Percentiles rank a stretch among this genome's conserved stretches.
phyloP scores from a whole-genome alignment of 2,329 filamentous ascomycete genomes.

The Stagonosporopsis rhizophila region DNA sequence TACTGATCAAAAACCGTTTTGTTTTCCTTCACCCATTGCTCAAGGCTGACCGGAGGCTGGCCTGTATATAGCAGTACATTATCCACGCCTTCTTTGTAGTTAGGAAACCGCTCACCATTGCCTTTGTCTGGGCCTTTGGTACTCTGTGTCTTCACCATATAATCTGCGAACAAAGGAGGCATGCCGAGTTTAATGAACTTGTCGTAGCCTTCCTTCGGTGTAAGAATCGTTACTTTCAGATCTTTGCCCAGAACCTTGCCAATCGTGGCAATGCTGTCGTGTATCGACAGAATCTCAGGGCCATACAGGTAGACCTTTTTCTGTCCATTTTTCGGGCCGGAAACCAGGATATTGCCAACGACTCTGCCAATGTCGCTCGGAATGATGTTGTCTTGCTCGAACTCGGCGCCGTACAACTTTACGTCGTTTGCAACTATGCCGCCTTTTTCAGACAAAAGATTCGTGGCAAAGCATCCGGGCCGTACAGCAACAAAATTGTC shows the following conservation, averaged over 20 bases:
- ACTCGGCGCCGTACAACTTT: constrained; percentile 39
- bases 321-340: constrained; percentile 33
- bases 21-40: constrained; percentile 13
- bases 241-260: constrained; percentile 44
- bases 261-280: constrained; percentile 40
- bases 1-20: constrained; percentile 6
- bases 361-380: constrained; percentile 57
- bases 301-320: constrained; percentile 50
- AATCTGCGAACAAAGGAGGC: constrained; percentile 1
- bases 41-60: constrained; percentile 1
- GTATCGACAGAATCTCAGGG: constrained; percentile 42
- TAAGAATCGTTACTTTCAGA: constrained; percentile 32
- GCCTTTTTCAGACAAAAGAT: constrained; percentile 42
- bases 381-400: constrained; percentile 51
- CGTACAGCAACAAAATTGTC: constrained; percentile 52
- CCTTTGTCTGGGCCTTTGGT: constrained; percentile 15
- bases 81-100: constrained; percentile 10
- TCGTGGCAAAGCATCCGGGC: constrained; percentile 56
- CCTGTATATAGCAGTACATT: constrained; percentile 15
- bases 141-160: not conserved
- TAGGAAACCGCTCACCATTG: constrained; percentile 10
- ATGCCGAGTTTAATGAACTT: constrained; percentile 12
- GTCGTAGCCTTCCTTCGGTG: constrained; percentile 28
- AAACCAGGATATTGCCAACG: constrained; percentile 49
- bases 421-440: constrained; percentile 44